Base-by-base conservation (phyloP, 306 rosid species). In the Cotoneaster glaucophyllus region DNA sequence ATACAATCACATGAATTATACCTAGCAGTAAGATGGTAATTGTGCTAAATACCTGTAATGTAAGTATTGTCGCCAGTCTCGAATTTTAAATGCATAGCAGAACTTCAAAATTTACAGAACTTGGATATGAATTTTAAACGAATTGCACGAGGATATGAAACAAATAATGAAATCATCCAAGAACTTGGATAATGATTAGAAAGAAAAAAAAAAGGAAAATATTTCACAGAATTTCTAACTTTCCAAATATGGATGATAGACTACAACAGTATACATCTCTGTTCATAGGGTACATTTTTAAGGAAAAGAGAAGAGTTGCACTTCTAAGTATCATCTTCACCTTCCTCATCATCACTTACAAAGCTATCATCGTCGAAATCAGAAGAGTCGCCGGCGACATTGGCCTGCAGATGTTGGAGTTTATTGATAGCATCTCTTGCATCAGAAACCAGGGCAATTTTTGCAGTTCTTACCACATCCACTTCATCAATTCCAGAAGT, bases 351-450 rank as follows among this genome's bases (percentile, higher is more conserved):
- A 4, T 14, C 57, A 37, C 41, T 69, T 18, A 70, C 80, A 18
- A 22, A 61, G 59, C 68, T 82, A 83, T 74, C 82, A 31, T 83
- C 86, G 17, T 93, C 89, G 25, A 74, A 79, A 74, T 71, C 82
- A 28, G 75, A 77, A 39, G 76, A 56, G 66, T 74, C 22, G 59
- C 7, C 75, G 67, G 32, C 64, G 63, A 64, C 63, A 82, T 77
- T 79, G 44, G 76, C 73, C 56, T 82, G 85, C 4, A 83, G 80
- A 22, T 71, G 85, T 80, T 79, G 80, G 78, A 90, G 88, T 79
- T 80, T 87, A 44, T 25, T 71, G 80, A 94, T 89, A 43, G 94
- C 93, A 59, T 91, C 87, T 78, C 89, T 91, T 67, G 93, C 97
- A 82, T 87, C 88, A 75, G 90, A 90, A 62, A 82, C 80, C 89